These are phyloP conservation scores for Aspergillus eucalypticola DNA, from an alignment of 2,329 filamentous ascomycete species.

Conservation along the genomic window DNA sequence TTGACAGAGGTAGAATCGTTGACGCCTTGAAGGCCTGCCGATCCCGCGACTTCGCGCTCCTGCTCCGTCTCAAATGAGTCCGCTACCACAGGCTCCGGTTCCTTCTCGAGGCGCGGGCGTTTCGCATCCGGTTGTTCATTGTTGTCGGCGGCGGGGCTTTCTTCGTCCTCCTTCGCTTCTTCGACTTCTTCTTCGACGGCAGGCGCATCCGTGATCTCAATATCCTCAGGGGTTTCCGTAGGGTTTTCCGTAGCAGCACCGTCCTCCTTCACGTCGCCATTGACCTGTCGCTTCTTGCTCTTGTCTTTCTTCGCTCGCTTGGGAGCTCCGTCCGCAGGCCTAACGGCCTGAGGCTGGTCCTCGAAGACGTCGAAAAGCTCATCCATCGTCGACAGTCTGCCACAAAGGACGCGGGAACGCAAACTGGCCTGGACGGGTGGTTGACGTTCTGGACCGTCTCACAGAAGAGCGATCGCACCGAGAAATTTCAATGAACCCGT, in stretches of 20 bases:
- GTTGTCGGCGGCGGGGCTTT: slow-evolving; percentile 24
- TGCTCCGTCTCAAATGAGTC: slow-evolving; percentile 95
- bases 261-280: slow-evolving; percentile 69
- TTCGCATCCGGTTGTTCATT: slow-evolving; percentile 48
- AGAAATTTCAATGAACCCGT: slow-evolving; percentile 38
- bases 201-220: slow-evolving; percentile 18
- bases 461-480: slow-evolving; percentile 17
- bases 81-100: slow-evolving; percentile 78
- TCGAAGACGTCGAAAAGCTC: slow-evolving; percentile 83
- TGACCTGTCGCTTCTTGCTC: slow-evolving; percentile 83
- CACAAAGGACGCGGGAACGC: slow-evolving; percentile 20
- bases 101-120: slow-evolving; percentile 55
- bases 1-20: slow-evolving; percentile 69
- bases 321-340: slow-evolving; percentile 31
- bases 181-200: slow-evolving; percentile 18
- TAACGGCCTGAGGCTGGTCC: slow-evolving; percentile 57
- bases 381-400: slow-evolving; percentile 57
- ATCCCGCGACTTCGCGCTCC: slow-evolving; percentile 82
- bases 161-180: slow-evolving; percentile 19
- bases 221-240: slow-evolving; percentile 35
- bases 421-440: slow-evolving; percentile 18
- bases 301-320: slow-evolving; percentile 56
- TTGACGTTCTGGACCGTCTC: slow-evolving; percentile 19
- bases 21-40: slow-evolving; percentile 65
- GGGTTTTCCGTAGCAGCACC: slow-evolving; percentile 34